These are phyloP conservation scores for Corinectria fuckeliana DNA, from an alignment of 2,329 filamentous ascomycete genomes.

Conservation along the genomic window DNA sequence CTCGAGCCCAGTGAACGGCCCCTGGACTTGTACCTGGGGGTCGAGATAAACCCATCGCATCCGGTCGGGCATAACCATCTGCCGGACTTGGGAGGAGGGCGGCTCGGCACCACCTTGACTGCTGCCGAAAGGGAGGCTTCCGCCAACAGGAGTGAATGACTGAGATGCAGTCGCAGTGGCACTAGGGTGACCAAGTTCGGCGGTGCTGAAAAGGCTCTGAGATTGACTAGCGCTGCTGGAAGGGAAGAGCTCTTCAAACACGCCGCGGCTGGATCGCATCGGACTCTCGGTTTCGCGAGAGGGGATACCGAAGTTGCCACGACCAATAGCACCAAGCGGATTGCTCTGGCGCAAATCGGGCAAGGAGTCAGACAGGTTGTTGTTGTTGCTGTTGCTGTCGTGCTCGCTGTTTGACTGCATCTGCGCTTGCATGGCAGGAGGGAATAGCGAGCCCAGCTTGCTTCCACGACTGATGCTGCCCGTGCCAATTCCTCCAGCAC, in stretches of 20 bases:
- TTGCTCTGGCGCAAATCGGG: conserved; percentile 67
- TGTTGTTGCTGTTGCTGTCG: conserved; percentile 67
- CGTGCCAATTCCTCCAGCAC: conserved; percentile 60
- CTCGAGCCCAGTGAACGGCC: conserved; percentile 93
- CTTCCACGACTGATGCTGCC: conserved; percentile 77
- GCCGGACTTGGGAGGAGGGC: conserved; percentile 74
- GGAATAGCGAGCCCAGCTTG: conserved; percentile 88
- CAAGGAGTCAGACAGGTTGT: conserved; percentile 61
- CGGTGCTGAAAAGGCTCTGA: conserved; percentile 46
- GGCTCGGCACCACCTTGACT: conserved; percentile 52
- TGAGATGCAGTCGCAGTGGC: conserved; percentile 43
- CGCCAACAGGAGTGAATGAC: conserved; percentile 45
- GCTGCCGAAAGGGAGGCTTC: conserved; percentile 45
- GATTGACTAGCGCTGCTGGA: conserved; percentile 44
- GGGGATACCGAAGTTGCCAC: conserved; percentile 62
- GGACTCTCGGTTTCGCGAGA: conserved; percentile 66
- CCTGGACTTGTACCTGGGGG: conserved; percentile 89
- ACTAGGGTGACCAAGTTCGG: conserved; percentile 46
- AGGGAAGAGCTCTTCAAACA: conserved; percentile 63
- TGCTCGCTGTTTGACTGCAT: conserved; percentile 76
- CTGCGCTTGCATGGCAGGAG: conserved; percentile 86
- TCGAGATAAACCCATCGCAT: conserved; percentile 99
- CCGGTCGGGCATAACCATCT: conserved; percentile 98
- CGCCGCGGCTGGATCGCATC: conserved; percentile 59
- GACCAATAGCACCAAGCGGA: conserved; percentile 71